A percentile compares a stretch with the other conserved stretches of the same genome.
These are phyloP conservation scores for Colletotrichum australisinense DNA, from an alignment of 2,329 filamentous ascomycete genomes.

Conservation along the genomic window DNA sequence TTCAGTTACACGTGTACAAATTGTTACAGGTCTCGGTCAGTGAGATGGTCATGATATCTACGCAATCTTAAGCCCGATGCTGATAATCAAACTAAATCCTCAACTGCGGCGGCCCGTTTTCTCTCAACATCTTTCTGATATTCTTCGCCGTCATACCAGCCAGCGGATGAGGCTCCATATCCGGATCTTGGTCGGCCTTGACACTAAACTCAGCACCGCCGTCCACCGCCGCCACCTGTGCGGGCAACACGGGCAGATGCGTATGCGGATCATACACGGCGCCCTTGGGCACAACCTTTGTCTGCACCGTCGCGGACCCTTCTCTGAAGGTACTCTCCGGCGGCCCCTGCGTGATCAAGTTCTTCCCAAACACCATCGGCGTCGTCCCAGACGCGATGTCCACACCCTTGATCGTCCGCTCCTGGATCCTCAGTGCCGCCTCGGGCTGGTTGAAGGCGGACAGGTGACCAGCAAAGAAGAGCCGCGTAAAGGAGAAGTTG, in stretches of 20 bases:
- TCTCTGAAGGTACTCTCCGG: constrained; percentile 6
- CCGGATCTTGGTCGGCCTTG: neutral
- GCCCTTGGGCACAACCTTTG: neutral
- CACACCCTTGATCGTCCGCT: constrained; percentile 13
- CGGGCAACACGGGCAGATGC: constrained; percentile 13
- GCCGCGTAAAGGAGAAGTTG: constrained; percentile 5
- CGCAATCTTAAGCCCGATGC: neutral
- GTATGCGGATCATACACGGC: neutral
- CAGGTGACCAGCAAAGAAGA: constrained; percentile 19
- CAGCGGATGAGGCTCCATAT: neutral
- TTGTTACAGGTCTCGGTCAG: neutral
- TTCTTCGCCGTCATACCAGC: constrained; percentile 7
- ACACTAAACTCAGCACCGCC: neutral
- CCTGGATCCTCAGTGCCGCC: constrained; percentile 12
- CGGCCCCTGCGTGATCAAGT: neutral
- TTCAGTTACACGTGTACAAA: neutral
- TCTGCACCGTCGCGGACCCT: constrained; percentile 15
- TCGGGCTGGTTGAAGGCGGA: constrained; percentile 23
- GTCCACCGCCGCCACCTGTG: neutral
- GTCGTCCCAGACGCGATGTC: constrained; percentile 22
- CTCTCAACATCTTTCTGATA: constrained; percentile 7
- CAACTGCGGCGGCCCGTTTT: neutral
- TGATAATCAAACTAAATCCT: neutral
- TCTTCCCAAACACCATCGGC: constrained; percentile 8
- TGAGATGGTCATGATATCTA: neutral